These are phyloP conservation scores for Beauveria sp. DNA, from an alignment of 2,329 filamentous ascomycete species.

Conservation along the genomic window DNA sequence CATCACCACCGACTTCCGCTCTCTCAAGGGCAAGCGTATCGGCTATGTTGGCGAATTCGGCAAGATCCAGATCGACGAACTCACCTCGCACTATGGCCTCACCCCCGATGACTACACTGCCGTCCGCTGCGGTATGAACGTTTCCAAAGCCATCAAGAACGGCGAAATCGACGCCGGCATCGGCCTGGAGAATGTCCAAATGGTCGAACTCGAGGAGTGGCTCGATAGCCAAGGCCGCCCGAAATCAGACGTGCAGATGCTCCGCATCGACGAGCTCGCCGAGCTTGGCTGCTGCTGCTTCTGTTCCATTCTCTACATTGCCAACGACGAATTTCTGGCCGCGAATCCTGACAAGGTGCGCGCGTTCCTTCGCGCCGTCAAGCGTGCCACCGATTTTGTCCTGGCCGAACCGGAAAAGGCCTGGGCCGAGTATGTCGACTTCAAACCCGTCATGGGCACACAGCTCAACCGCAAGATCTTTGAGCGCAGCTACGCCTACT, in stretches of 20 bases:
- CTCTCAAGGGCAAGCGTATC: slow-evolving; percentile 68
- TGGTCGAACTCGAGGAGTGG: slow-evolving; percentile 77
- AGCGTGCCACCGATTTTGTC: slow-evolving; percentile 66
- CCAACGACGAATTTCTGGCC: slow-evolving; percentile 63
- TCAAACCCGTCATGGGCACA: slow-evolving; percentile 64
- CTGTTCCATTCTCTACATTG: slow-evolving; percentile 75
- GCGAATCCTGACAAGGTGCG: slow-evolving; percentile 57
- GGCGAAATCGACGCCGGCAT: slow-evolving; percentile 68
- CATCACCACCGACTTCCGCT: slow-evolving; percentile 67
- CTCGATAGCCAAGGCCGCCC: slow-evolving; percentile 54
- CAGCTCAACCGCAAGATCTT: slow-evolving; percentile 70
- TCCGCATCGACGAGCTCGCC: slow-evolving; percentile 72
- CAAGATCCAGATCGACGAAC: slow-evolving; percentile 77
- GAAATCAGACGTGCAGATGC: slow-evolving; percentile 66
- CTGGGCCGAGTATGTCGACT: slow-evolving; percentile 61
- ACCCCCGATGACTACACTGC: slow-evolving; percentile 65
- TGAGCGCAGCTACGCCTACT: slow-evolving; percentile 70
- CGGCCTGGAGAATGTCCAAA: slow-evolving; percentile 74
- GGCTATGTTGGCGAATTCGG: slow-evolving; percentile 77
- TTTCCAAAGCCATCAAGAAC: slow-evolving; percentile 66
- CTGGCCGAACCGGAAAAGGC: slow-evolving; percentile 54
- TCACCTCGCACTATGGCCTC: slow-evolving; percentile 73
- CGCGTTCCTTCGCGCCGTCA: slow-evolving; percentile 65
- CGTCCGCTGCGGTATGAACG: slow-evolving; percentile 74
- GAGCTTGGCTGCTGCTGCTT: slow-evolving; percentile 79